Base-by-base conservation (phyloP, 2,329 filamentous ascomycete genomes). In the Lachnellula hyalina region DNA sequence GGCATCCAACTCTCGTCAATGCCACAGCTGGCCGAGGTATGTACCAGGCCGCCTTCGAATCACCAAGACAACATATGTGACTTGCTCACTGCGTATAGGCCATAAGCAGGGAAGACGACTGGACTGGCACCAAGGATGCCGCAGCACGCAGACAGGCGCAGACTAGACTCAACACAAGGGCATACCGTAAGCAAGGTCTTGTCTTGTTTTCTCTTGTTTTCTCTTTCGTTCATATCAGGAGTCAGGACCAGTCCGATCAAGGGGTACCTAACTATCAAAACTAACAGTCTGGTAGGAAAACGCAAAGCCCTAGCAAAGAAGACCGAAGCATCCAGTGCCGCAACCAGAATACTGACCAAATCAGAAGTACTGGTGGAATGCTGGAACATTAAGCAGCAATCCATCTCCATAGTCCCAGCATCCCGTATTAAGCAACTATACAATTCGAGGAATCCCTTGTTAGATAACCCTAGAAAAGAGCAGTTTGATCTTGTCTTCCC, bases 141-240 rank as follows among this genome's bases (percentile, higher is more conserved):
- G 71, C 68, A 58, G 68, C 68, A 56, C 71, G 75, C 23, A 69
- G 75, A 58, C 63, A 70, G 53, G 68, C 68, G 56, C 75, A 77
- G 66, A 77, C 71, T 55, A 71, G 75, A 66, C 70, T 76, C 23
- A 76, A 76, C 49, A 73, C 71, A 61, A 73, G 75, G 55, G 74
- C 74, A 61, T 75, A 76, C 61, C 68, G 72, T 73, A 65, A 70
- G 69, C 66, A 59, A 57, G 34, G 21, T 4, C 21, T 3, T 21
- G 21, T 21, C 21, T 21, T 21, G 21, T 21, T 21, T 21, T 21
- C 21, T 42, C 50, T 47, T 59, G 44, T 51, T 55, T 51, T 54
- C 51, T 61, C 48, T 52, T 52, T 56, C 21, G 47, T 59, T 46
- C 44, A 57, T 52, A 54, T 42, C 38, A 54, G 49, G 49, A 46